Conservation (phyloP, 441 rosid species). For the Cnidoscolus chayamansa region DNA sequence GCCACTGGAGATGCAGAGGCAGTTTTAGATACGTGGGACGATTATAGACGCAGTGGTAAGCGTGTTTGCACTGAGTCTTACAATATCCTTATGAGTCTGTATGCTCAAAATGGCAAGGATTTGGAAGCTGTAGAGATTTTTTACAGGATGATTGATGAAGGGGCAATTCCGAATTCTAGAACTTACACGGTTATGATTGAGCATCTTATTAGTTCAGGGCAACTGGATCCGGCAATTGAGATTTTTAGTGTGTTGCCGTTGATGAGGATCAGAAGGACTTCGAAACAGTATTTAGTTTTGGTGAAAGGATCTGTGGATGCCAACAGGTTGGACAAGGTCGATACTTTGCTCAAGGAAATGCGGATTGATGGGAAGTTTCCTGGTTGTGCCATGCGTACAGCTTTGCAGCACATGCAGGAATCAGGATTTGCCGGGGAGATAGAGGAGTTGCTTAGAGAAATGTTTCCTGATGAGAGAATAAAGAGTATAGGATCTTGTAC, state of each 20-base stretch:
- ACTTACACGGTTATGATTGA: conserved; percentile 74
- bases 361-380: conserved; percentile 64
- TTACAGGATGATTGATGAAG: conserved; percentile 53
- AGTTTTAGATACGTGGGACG: conserved; percentile 55
- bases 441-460: conserved; percentile 45
- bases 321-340: conserved; percentile 48
- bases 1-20: conserved; percentile 49
- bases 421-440: conserved; percentile 52
- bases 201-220: conserved; percentile 55
- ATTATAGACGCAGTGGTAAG: conserved; percentile 41
- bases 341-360: conserved; percentile 61
- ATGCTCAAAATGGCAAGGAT: conserved; percentile 40
- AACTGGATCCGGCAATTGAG: conserved; percentile 59
- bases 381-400: conserved; percentile 46
- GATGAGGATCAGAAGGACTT: conserved; percentile 76
- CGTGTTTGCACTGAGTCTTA: conserved; percentile 58
- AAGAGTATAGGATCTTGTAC: conserved; percentile 36
- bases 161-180: conserved; percentile 77
- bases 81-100: conserved; percentile 60
- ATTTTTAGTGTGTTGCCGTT: conserved; percentile 59
- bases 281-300: conserved; percentile 58
- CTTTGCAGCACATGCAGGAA: conserved; percentile 55
- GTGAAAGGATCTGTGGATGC: conserved; percentile 49
- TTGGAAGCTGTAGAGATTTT: conserved; percentile 53
- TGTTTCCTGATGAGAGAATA: conserved; percentile 74